Evolutionary conservation across 768 basidiomycete species (phyloP).

Genomic region (Harrya chromipes): DNA sequence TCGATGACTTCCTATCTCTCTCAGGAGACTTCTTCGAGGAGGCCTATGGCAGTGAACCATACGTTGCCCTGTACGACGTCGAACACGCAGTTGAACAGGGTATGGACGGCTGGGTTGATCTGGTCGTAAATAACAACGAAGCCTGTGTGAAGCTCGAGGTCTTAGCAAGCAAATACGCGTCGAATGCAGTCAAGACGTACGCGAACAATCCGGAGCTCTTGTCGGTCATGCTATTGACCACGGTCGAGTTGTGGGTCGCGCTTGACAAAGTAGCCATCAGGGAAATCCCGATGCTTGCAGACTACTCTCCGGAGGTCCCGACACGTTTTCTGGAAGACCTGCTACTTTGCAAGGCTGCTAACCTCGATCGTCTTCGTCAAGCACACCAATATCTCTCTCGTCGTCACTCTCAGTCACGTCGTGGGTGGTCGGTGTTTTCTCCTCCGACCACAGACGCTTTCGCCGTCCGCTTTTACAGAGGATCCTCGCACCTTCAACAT

Average conservation of each 20-base stretch:
- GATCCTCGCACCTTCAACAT: slow-evolving; percentile 13
- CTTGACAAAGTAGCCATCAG: slow-evolving; percentile 38
- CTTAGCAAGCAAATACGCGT: slow-evolving; percentile 26
- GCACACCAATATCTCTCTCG: slow-evolving; percentile 30
- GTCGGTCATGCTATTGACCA: slow-evolving; percentile 42
- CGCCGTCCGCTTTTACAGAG: slow-evolving; percentile 31
- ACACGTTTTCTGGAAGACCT: slow-evolving; percentile 37
- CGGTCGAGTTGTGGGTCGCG: slow-evolving; percentile 47
- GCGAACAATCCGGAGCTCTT: slow-evolving; percentile 34
- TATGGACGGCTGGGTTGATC: slow-evolving; percentile 34
- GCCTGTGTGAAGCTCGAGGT: slow-evolving; percentile 28
- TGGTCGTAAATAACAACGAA: slow-evolving; percentile 14
- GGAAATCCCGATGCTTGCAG: slow-evolving; percentile 36
- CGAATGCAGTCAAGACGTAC: slow-evolving; percentile 27
- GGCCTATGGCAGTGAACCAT: slow-evolving; percentile 7
- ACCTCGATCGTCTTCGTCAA: slow-evolving; percentile 28
- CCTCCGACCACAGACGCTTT: slow-evolving; percentile 23
- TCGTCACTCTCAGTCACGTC: slow-evolving; percentile 21
- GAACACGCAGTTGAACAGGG: slow-evolving; percentile 31
- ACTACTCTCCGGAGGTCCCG: slow-evolving; percentile 48
- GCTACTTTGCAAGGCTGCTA: slow-evolving; percentile 34
- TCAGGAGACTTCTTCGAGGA: slow-evolving; percentile 13
- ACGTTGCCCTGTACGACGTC: slow-evolving; percentile 35
- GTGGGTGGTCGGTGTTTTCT: slow-evolving; percentile 34
- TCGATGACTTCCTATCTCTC: slow-evolving; percentile 16